Conservation (phyloP, 305 asterid genomes). For the Solanum hybrid region DNA sequence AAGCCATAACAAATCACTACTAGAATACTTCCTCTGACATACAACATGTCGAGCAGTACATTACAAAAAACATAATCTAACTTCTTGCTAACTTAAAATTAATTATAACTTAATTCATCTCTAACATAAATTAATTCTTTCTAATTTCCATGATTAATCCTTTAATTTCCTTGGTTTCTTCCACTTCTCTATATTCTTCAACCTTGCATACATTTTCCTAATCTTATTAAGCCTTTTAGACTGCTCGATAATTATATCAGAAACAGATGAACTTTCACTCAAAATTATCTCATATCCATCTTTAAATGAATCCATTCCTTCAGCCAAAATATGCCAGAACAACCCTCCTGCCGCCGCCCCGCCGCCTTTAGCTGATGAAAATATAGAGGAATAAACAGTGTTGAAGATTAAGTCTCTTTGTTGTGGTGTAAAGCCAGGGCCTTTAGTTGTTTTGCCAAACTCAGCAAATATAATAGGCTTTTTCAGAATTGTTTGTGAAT, state of each 20-base stretch:
- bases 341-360: constrained; percentile 12
- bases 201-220: constrained; percentile 8
- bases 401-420: neutral
- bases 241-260: neutral
- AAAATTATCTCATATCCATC: constrained; percentile 18
- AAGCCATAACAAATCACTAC: neutral
- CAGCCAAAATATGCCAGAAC: constrained; percentile 10
- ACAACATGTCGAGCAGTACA: neutral
- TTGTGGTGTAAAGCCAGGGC: neutral
- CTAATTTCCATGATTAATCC: neutral
- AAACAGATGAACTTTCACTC: neutral
- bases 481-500: neutral
- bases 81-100: neutral
- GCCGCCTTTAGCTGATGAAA: constrained; percentile 5
- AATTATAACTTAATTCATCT: neutral
- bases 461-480: constrained; percentile 10
- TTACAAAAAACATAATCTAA: neutral
- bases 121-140: neutral
- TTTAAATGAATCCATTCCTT: constrained; percentile 11
- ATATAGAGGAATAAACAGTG: constrained; percentile 11
- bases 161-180: neutral
- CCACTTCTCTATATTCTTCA: constrained; percentile 5
- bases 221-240: neutral
- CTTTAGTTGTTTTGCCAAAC: constrained; percentile 8
- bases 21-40: neutral